Evolutionary conservation across 176 grass and related monocot species (phyloP).

Genomic region (Hyparrhenia diplandra): DNA sequence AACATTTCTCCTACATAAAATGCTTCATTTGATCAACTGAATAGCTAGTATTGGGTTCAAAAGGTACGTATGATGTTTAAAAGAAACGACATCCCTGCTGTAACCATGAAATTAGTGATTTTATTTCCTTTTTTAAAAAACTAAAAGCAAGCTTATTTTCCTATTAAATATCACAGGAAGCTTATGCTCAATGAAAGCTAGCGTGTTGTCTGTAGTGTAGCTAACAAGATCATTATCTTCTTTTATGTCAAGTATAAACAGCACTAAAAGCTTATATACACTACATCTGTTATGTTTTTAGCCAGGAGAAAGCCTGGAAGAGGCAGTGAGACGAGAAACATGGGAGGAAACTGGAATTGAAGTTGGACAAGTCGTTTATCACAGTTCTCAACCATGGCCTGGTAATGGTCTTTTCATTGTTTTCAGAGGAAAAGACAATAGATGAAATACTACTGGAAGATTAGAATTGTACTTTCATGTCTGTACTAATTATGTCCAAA

Average conservation of each 20-base stretch:
- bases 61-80: neutral
- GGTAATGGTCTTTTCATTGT: conserved; percentile 46
- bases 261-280: conserved; percentile 1
- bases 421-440: neutral
- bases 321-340: conserved; percentile 97
- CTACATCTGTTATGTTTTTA: conserved; percentile 40
- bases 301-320: conserved; percentile 97
- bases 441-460: neutral
- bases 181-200: neutral
- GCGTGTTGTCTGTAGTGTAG: neutral
- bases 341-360: conserved; percentile 88
- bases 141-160: neutral
- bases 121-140: neutral
- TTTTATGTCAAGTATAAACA: neutral
- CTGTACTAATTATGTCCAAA: neutral
- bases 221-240: conserved; percentile 3
- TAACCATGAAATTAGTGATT: neutral
- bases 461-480: neutral
- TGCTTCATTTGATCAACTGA: neutral
- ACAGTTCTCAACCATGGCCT: conserved; percentile 98
- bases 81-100: neutral
- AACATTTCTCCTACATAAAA: neutral
- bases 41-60: neutral
- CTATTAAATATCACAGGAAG: neutral
- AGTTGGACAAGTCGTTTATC: conserved; percentile 89